phyloP scores from a whole-genome alignment of 257 asterid genomes.

The Salvia rosmarinus region DNA sequence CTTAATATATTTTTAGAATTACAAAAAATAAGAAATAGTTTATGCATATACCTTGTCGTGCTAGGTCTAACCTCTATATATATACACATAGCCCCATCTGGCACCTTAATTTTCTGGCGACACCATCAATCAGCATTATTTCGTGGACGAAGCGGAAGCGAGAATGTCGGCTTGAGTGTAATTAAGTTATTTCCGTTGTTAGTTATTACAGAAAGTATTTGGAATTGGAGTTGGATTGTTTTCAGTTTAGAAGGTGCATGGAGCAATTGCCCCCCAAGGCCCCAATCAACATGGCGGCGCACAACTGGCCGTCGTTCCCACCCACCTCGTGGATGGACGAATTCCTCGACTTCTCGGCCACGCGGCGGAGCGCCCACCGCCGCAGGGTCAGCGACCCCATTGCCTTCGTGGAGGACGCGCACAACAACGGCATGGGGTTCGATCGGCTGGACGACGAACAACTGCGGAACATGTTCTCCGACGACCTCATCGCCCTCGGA shows the following conservation, averaged over 20 bases:
- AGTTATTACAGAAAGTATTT: background rate
- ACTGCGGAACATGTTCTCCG: slow-evolving; percentile 73
- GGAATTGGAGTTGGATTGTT: background rate
- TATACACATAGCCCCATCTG: background rate
- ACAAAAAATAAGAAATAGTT: too few species aligned
- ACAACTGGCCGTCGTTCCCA: slow-evolving; percentile 64
- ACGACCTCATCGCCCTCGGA: slow-evolving; percentile 46
- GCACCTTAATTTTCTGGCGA: background rate
- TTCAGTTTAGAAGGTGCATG: slow-evolving; percentile 48
- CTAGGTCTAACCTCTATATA: background rate
- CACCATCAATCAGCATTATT: background rate
- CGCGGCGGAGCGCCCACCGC: slow-evolving; percentile 69
- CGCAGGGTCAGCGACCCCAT: slow-evolving; percentile 82
- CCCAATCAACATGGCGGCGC: slow-evolving; percentile 60
- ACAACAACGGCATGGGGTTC: slow-evolving; percentile 39
- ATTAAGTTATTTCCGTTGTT: background rate
- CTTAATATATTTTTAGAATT: too few species aligned
- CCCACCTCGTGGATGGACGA: slow-evolving; percentile 73
- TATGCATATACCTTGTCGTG: background rate
- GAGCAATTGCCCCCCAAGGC: slow-evolving; percentile 85
- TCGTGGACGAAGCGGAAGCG: too few species aligned
- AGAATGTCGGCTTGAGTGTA: too few species aligned
- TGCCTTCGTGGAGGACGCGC: slow-evolving; percentile 60
- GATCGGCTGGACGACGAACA: slow-evolving; percentile 83
- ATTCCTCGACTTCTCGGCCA: slow-evolving; percentile 78